phyloP scores from a whole-genome alignment of 139 green algal species.

The Chlorella sp. region DNA sequence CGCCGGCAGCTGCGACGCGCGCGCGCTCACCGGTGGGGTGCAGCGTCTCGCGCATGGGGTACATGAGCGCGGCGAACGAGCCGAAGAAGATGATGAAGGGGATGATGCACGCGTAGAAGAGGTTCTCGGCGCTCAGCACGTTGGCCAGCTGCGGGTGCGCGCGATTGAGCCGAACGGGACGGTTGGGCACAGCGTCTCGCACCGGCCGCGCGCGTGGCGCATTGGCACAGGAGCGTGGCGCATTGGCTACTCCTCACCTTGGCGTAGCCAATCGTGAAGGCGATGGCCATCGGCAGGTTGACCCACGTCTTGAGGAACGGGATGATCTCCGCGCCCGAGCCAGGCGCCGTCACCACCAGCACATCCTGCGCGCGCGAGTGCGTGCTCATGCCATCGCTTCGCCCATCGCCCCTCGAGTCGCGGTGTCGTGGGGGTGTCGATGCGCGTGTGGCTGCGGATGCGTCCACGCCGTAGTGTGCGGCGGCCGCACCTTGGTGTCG shows the following conservation, averaged over 20 bases:
- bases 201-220: not conserved
- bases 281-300: conserved; percentile 93
- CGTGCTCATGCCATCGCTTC: not conserved
- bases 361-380: conserved; percentile 73
- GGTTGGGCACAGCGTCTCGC: not conserved
- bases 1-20: conserved; percentile 83
- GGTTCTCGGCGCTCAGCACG: conserved; percentile 70
- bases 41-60: conserved; percentile 84
- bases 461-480: not conserved
- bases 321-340: conserved; percentile 94
- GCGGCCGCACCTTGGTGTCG: conserved; percentile 93
- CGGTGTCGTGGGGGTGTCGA: no score
- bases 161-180: not conserved
- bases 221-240: conserved; percentile 73
- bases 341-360: conserved; percentile 96
- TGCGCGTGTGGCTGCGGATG: not conserved
- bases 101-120: conserved; percentile 99
- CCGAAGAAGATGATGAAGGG: conserved; percentile 98
- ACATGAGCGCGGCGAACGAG: conserved; percentile 92
- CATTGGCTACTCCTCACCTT: conserved; percentile 71
- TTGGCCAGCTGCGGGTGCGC: conserved; percentile 79
- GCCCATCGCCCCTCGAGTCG: not conserved
- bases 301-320: conserved; percentile 99
- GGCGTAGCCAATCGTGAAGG: conserved; percentile 91
- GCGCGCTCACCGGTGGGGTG: conserved; percentile 84